Conservation (phyloP, 805 yeast species). For the Lachancea lanzarotensis region DNA sequence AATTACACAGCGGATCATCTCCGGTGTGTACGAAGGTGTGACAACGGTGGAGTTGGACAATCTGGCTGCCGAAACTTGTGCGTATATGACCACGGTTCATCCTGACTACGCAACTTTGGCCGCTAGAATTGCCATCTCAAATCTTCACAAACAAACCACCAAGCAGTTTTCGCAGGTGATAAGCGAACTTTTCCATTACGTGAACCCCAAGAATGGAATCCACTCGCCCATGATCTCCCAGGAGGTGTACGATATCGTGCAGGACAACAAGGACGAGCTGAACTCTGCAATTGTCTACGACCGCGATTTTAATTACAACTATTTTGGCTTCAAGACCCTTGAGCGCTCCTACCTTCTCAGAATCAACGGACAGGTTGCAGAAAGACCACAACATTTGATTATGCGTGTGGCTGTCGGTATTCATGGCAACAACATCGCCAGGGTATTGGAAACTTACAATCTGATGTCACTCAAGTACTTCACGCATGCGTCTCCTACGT, state of each 20-base stretch:
- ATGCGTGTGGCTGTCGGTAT: conserved; percentile 92
- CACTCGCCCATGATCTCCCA: conserved; percentile 68
- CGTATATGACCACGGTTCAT: conserved; percentile 93
- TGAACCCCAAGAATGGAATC: conserved; percentile 70
- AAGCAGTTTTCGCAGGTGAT: conserved; percentile 76
- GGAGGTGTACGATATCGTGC: conserved; percentile 56
- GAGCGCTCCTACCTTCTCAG: conserved; percentile 78
- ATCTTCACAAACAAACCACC: conserved; percentile 90
- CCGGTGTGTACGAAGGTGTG: conserved; percentile 97
- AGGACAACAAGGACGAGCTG: conserved; percentile 55
- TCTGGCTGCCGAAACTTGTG: conserved; percentile 93
- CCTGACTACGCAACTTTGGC: conserved; percentile 97
- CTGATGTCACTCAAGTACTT: conserved; percentile 82
- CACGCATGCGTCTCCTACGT: conserved; percentile 93
- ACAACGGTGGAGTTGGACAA: conserved; percentile 82
- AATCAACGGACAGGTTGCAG: conserved; percentile 60
- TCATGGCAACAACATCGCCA: conserved; percentile 60
- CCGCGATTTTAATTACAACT: conserved; percentile 73
- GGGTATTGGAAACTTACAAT: conserved; percentile 74
- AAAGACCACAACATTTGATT: conserved; percentile 85
- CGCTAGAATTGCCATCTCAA: conserved; percentile 91
- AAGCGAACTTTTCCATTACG: conserved; percentile 63
- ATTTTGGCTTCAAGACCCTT: conserved; percentile 88
- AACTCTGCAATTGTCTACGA: conserved; percentile 68
- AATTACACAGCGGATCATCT: conserved; percentile 89